Evolutionary conservation across 2,329 filamentous ascomycete genomes (phyloP), one percentile per base, ranked within the genome.

Genomic region (Penicillium occitanis): DNA sequence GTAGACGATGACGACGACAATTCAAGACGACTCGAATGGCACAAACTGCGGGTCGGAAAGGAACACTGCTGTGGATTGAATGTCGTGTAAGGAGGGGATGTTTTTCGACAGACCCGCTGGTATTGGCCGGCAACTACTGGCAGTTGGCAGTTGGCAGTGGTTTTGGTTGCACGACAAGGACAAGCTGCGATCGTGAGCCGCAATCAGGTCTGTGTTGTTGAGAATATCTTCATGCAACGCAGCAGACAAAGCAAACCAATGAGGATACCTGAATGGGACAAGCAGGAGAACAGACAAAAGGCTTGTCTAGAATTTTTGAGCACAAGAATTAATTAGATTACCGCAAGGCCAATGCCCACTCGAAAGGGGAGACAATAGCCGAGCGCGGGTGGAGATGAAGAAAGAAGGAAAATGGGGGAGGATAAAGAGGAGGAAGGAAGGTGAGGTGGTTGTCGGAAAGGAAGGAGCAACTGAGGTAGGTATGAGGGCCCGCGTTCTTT

Each of bases 321-420:
- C 44, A 42, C 35, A 17, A 59, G 57, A 30, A 60, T 44, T 60
- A 33, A 17, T 60, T 60, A 60, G 13, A 46, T 44, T 28, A n/a
- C 17, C 22, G 22, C 14, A 30, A 44, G 57, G 57, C 40, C 57
- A 44, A 60, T 60, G 57, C 57, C 57, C 57, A 46, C 22, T 22
- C 2, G 57, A 46, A 60, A 42, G 40, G 28, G 37, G 57, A 46
- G 57, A 60, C 57, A 44, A 46, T 60, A 60, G 57, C 57, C 57
- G 57, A 60, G 22, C 19, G 57, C 19, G 22, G 57, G 57, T 60
- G 57, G 57, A 60, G 57, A 46, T 44, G 40, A 10, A 14, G 37
- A 28, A 28, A 28, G 13, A n/a, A 59, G 19, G 19, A 42, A 44
- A n/a, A 22, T 17, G 37, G 33, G 2, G 40, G 57, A 44, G 6